Percentiles rank a stretch among this genome's conserved stretches.
phyloP scores from a whole-genome alignment of 495 filamentous ascomycete genomes.

The Neurospora sp. region DNA sequence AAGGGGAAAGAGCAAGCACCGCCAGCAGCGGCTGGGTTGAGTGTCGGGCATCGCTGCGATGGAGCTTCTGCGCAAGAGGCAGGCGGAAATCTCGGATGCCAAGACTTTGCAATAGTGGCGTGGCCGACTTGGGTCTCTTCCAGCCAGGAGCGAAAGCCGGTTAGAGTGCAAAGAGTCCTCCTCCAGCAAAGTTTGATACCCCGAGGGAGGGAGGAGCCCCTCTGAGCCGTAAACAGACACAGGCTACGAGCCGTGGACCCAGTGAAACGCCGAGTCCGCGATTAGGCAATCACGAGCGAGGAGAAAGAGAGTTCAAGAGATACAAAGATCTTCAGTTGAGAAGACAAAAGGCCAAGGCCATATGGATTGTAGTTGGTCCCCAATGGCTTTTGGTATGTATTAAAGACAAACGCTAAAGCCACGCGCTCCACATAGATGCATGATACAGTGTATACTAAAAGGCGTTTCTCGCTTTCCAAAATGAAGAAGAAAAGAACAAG shows the following conservation, averaged over 20 bases:
- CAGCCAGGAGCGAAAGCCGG: neutral
- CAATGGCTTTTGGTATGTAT: neutral
- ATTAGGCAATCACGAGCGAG: neutral
- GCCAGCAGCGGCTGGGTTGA: neutral
- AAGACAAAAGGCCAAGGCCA: neutral
- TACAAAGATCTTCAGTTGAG: neutral
- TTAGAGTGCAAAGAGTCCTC: neutral
- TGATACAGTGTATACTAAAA: neutral
- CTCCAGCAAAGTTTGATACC: neutral
- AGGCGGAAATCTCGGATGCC: neutral
- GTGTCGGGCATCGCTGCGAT: neutral
- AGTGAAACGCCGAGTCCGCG: neutral
- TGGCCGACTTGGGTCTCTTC: neutral
- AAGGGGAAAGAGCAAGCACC: neutral
- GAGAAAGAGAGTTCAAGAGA: neutral
- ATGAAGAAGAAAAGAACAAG: neutral
- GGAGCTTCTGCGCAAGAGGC: neutral
- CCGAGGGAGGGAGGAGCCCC: neutral
- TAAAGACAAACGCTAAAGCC: neutral
- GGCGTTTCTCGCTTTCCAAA: neutral
- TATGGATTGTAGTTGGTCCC: neutral
- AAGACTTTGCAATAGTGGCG: neutral
- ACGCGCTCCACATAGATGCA: neutral
- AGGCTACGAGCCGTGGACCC: neutral
- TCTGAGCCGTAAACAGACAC: neutral